phyloP scores from a whole-genome alignment of 176 grass and related monocot genomes.

The Aegilops tauschii region DNA sequence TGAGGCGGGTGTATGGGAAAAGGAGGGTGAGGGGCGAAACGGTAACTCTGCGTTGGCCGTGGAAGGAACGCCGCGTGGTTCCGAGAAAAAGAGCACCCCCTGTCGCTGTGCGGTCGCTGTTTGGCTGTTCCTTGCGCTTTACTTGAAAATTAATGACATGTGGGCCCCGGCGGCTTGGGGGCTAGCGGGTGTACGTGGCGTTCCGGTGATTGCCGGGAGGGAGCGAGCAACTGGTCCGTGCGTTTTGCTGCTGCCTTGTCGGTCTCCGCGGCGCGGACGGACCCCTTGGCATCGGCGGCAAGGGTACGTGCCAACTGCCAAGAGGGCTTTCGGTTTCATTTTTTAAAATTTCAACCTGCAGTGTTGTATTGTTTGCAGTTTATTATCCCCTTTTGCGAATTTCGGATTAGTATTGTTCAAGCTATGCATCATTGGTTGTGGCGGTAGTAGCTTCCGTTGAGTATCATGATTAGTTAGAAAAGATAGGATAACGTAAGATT shows the following conservation, averaged over 20 bases:
- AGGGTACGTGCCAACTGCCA: neutral
- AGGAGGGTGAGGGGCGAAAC: neutral
- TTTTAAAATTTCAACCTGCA: no score
- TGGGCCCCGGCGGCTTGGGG: neutral
- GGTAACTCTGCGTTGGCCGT: slow-evolving; percentile 9
- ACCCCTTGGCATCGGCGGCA: no score
- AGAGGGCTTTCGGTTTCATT: no score
- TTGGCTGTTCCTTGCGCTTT: slow-evolving; percentile 5
- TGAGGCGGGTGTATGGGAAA: neutral
- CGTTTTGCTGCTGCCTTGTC: neutral
- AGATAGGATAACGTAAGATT: no score
- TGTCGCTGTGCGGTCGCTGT: slow-evolving; percentile 12
- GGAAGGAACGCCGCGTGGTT: slow-evolving; percentile 19
- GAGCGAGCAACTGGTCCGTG: neutral
- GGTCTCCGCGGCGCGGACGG: neutral
- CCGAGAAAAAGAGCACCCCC: neutral
- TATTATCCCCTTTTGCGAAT: no score
- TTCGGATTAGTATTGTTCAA: no score
- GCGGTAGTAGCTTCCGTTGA: no score
- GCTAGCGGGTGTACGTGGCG: neutral
- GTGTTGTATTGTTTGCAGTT: no score
- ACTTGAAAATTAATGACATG: neutral
- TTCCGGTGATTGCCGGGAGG: neutral
- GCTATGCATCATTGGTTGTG: no score
- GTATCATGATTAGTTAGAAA: no score